Conservation (phyloP, 768 basidiomycete genomes). For the Suillus subaureus region DNA sequence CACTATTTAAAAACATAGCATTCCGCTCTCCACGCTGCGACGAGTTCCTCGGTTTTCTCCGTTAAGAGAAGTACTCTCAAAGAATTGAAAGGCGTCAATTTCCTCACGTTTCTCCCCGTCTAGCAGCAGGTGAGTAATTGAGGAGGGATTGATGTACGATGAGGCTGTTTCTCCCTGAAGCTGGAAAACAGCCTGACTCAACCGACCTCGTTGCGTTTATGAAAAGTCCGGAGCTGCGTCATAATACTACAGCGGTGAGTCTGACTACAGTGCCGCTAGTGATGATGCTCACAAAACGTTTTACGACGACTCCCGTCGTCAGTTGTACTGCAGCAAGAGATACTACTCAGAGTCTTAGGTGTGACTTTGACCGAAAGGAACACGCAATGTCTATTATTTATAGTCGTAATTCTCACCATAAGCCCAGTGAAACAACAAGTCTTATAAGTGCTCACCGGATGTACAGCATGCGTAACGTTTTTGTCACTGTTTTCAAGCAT, state of each 20-base stretch:
- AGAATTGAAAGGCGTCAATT: neutral
- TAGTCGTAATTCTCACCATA: too few species aligned
- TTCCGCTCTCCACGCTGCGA: neutral
- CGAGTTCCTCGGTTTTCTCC: neutral
- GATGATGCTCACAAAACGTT: neutral
- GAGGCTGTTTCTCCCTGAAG: neutral
- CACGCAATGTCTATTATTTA: too few species aligned
- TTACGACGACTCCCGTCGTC: neutral
- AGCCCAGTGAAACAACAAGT: too few species aligned
- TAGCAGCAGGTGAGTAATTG: neutral
- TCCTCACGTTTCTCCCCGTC: neutral
- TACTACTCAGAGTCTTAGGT: too few species aligned
- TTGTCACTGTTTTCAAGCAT: too few species aligned
- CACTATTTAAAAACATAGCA: neutral
- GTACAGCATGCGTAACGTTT: too few species aligned
- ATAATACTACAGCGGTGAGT: neutral
- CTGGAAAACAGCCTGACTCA: neutral
- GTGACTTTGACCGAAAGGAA: too few species aligned
- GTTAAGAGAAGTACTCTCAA: neutral
- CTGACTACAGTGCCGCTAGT: neutral
- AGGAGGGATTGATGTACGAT: neutral
- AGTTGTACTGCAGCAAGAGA: neutral
- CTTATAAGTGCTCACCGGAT: neutral
- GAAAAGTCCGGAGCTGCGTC: neutral
- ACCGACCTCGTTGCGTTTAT: neutral